These are phyloP conservation scores for Pseudofabraea citricarpa DNA, from an alignment of 2,329 filamentous ascomycete species.

Conservation along the genomic window DNA sequence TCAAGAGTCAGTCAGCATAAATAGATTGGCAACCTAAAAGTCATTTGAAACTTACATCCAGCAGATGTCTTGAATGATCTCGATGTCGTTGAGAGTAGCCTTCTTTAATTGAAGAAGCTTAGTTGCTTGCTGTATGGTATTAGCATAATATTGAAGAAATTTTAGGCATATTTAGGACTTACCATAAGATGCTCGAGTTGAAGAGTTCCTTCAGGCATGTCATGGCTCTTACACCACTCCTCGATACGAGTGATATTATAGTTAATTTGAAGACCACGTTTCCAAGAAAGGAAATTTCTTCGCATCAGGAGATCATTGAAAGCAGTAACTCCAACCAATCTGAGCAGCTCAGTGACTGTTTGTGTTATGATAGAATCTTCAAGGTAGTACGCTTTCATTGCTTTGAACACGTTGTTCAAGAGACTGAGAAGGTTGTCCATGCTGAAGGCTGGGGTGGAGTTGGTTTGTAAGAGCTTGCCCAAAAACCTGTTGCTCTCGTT, in stretches of 20 bases:
- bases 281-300: slow-evolving; percentile 98
- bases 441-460: slow-evolving; percentile 90
- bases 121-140: slow-evolving; percentile 71
- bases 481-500: slow-evolving; percentile 98
- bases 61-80: slow-evolving; percentile 99
- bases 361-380: slow-evolving; percentile 96
- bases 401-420: slow-evolving; percentile 94
- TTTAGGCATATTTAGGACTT: slow-evolving; percentile 26
- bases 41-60: slow-evolving; percentile 96
- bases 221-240: slow-evolving; percentile 99
- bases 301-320: slow-evolving; percentile 99
- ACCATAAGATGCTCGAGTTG: slow-evolving; percentile 98
- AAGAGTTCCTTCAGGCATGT: slow-evolving; percentile 97
- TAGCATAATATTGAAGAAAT: slow-evolving; percentile 19
- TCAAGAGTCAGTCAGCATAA: slow-evolving; percentile 6
- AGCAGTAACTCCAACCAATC: slow-evolving; percentile 90
- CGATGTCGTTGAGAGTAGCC: slow-evolving; percentile 96
- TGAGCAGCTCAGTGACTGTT: slow-evolving; percentile 88
- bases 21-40: background rate
- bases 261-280: slow-evolving; percentile 98
- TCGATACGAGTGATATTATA: slow-evolving; percentile 99
- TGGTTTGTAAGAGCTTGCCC: slow-evolving; percentile 89
- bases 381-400: slow-evolving; percentile 98
- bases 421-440: slow-evolving; percentile 98
- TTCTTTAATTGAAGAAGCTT: slow-evolving; percentile 99